Evolutionary conservation across 148 eudicot species (phyloP), one percentile per base, ranked within the genome.

Genomic region (Chenopodium berlandieri): DNA sequence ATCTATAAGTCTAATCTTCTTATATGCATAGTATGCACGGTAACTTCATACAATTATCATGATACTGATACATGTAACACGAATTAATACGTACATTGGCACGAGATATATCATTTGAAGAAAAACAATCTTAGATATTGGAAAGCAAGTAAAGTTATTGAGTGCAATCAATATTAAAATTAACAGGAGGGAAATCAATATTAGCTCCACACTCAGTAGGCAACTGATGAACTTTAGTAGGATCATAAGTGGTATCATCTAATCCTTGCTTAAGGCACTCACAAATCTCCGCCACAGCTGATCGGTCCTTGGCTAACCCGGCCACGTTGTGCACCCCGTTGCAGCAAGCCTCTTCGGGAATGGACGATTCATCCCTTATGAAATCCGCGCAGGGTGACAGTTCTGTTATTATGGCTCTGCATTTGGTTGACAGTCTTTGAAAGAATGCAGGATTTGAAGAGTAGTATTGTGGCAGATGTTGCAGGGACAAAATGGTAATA

Each of bases 301-400:
- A 2, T 70, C 20, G 67, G 22, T 16, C 9, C 48, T 79, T 79
- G 27, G 52, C 81, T 34, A 13, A 11, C 4, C 31, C n/a, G 1
- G 75, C 75, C 46, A 79, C 75, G 11, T 34, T 32, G 17, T 54
- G 75, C 47, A 79, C 75, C 13, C 81, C 75, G 10, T 31, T 56
- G 63, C 81, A 79, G 34, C 81, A 79, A 14, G 46, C 81, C 40
- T 32, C 12, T 16, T 79, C 63, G 12, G 81, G 81, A 5, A 32
- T 2, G 75, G 44, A 50, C 0, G 75, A 23, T 40, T 32, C 52
- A 4, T 70, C 81, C 30, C 48, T 70, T 23, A 71, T 79, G 67
- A 79, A 79, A 79, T 79, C 81, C 2, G 81, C 75, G 20, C 81
- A 79, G 52, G 81, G 81, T 48, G 81, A 78, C 81, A 68, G 22